Percentiles rank a stretch among this genome's conserved stretches.
Evolutionary conservation across 73 alveolate genomes (phyloP).

Genomic region (Paramecium octaurelia): DNA sequence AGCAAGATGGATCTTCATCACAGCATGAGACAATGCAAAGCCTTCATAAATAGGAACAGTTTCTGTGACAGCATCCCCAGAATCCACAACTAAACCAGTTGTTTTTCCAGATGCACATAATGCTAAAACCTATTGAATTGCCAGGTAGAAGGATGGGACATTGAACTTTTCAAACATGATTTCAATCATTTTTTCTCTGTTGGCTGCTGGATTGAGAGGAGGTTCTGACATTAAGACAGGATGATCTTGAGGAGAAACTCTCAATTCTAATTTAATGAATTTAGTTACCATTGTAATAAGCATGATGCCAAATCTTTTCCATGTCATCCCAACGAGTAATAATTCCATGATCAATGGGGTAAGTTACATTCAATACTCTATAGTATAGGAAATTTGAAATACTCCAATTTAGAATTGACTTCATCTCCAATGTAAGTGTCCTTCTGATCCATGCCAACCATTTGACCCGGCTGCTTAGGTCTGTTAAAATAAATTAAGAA

Average conservation of each 20-base stretch:
- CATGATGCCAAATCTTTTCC: constrained; percentile 91
- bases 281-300: constrained; percentile 40
- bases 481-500: neutral
- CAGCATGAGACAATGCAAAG: constrained; percentile 95
- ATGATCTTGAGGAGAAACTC: constrained; percentile 80
- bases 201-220: constrained; percentile 72
- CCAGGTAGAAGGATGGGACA: constrained; percentile 51
- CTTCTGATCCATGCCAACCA: constrained; percentile 77
- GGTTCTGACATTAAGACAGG: constrained; percentile 82
- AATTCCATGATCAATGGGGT: constrained; percentile 96
- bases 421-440: constrained; percentile 98
- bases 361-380: constrained; percentile 85
- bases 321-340: constrained; percentile 96
- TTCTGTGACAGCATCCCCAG: constrained; percentile 93
- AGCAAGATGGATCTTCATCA: constrained; percentile 80
- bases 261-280: constrained; percentile 77
- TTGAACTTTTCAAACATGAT: constrained; percentile 70
- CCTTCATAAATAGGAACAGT: constrained; percentile 99
- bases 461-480: constrained; percentile 78
- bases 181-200: constrained; percentile 79
- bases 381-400: constrained; percentile 59
- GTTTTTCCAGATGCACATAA: constrained; percentile 96
- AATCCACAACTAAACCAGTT: constrained; percentile 97
- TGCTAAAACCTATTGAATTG: constrained; percentile 72
- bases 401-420: constrained; percentile 91